Base-by-base conservation (phyloP, 108 stramenopile species). In the Stephanodiscus triporus region DNA sequence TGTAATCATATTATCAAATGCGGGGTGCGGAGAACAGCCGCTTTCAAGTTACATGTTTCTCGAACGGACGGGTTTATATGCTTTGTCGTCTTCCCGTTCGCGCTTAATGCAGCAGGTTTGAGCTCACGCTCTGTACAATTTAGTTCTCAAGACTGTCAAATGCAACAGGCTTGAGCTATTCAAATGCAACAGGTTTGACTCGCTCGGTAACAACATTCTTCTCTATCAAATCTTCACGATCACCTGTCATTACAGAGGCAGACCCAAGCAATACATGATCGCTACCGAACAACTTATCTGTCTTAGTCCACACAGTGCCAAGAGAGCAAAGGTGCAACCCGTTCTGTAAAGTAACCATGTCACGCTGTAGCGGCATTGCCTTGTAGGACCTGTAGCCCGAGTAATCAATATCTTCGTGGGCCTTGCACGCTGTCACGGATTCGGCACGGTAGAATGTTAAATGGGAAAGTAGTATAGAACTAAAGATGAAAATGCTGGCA, bases 251-350 rank as follows among this genome's bases (percentile, higher is more conserved):
- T 0, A 20, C 71, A 11, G 26, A 63, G 14, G 76, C 80, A n/a
- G 76, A 64, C 23, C 81, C 81, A 49, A 82, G 72, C 55, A 82
- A 63, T 9, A 68, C 61, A 49, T 82, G 81, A 14, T 82, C 81
- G 7, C 32, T 47, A n/a, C 53, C 66, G 48, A 82, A 68, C 19
- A 77, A 59, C 16, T 54, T 54, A 37, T 72, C 81, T 42, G 78
- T 78, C 73, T 82, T 82, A 8, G 77, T 82, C 81, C 81, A 82
- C 2, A 82, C 66, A 27, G 81, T 82, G 54, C 81, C 81, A 53
- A 78, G 64, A 22, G 57, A 67, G 72, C 81, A 82, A 0, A 82
- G 57, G 40, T 68, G 61, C 48, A 82, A 32, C 10, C 51, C 63
- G 32, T 51, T 60, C 37, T 74, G 42, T 54, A 76, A 26, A 19